phyloP scores from a whole-genome alignment of 2,329 filamentous ascomycete genomes.

The Penicillium sp. region DNA sequence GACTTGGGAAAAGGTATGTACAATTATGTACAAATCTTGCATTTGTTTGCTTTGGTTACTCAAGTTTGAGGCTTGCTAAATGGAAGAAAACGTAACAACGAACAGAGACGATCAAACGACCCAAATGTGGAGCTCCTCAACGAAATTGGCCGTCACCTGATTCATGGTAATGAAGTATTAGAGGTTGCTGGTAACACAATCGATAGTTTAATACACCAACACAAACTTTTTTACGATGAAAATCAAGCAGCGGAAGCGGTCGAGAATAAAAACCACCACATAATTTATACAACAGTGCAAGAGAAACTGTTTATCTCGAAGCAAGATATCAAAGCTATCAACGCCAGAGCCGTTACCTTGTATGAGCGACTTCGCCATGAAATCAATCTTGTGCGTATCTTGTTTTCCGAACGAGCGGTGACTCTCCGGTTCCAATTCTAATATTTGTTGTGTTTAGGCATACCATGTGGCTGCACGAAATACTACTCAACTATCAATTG shows the following conservation, averaged over 20 bases:
- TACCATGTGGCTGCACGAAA: constrained; percentile 8
- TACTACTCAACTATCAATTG: constrained; percentile 5
- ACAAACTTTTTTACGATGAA: not conserved
- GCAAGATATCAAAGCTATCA: constrained; percentile 10
- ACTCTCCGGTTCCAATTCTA: not conserved
- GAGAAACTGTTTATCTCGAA: constrained; percentile 7
- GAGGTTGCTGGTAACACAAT: constrained; percentile 9
- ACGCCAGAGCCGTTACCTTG: constrained; percentile 3
- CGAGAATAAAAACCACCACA: not conserved
- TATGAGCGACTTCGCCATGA: constrained; percentile 10
- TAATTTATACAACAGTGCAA: constrained; percentile 1
- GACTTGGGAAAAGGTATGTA: constrained; percentile 7
- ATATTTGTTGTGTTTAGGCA: not conserved
- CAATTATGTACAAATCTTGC: not conserved
- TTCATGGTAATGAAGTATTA: constrained; percentile 10
- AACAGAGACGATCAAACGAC: not conserved
- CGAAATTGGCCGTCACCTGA: constrained; percentile 11
- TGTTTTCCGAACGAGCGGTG: no score
- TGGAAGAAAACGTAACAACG: not conserved
- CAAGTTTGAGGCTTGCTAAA: not conserved
- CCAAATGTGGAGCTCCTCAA: constrained; percentile 5
- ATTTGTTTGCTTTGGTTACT: not conserved
- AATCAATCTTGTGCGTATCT: constrained; percentile 7
- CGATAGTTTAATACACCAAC: constrained; percentile 10
- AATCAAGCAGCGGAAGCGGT: not conserved